Evolutionary conservation across 2,329 filamentous ascomycete genomes (phyloP).

Genomic region (Alternaria conjuncta): DNA sequence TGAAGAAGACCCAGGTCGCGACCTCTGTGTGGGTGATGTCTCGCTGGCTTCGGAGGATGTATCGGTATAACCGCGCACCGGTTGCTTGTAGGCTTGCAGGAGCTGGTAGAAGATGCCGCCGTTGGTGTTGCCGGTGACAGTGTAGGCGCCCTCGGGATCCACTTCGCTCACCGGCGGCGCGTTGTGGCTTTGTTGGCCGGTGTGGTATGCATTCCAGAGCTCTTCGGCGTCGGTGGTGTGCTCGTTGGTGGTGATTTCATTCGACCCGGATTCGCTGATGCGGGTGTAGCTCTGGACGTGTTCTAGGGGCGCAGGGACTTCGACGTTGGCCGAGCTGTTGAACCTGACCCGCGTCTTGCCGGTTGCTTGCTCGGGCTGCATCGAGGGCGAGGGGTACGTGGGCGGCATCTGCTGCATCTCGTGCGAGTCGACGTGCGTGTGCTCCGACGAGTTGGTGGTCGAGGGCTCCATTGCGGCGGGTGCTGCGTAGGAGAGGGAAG

Average conservation of each 20-base stretch:
- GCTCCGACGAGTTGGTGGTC: conserved; percentile 18
- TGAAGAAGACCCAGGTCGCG: conserved; percentile 25
- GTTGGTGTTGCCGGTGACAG: conserved; percentile 34
- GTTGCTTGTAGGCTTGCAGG: conserved; percentile 40
- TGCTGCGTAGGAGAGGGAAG: neutral
- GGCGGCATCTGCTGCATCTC: conserved; percentile 11
- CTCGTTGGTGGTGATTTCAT: conserved; percentile 13
- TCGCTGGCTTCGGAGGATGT: conserved; percentile 23
- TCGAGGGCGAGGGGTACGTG: conserved; percentile 12
- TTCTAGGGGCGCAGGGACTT: conserved; percentile 20
- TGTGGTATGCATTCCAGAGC: conserved; percentile 28
- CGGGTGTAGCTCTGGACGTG: conserved; percentile 19
- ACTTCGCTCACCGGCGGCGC: conserved; percentile 5
- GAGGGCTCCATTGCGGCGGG: conserved; percentile 24
- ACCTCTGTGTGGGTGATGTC: conserved; percentile 17
- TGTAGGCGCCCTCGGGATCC: conserved; percentile 28
- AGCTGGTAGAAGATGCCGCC: conserved; percentile 43
- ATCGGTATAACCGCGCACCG: conserved; percentile 19
- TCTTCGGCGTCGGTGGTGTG: conserved; percentile 30
- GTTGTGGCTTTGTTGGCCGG: conserved; percentile 6
- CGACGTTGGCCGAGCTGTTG: conserved; percentile 34
- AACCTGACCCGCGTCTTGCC: conserved; percentile 32
- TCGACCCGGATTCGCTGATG: conserved; percentile 20
- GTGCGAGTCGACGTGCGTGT: conserved; percentile 16
- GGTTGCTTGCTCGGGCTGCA: conserved; percentile 18